Conservation (phyloP, 805 yeast species). For the Debaryomyces castellii region DNA sequence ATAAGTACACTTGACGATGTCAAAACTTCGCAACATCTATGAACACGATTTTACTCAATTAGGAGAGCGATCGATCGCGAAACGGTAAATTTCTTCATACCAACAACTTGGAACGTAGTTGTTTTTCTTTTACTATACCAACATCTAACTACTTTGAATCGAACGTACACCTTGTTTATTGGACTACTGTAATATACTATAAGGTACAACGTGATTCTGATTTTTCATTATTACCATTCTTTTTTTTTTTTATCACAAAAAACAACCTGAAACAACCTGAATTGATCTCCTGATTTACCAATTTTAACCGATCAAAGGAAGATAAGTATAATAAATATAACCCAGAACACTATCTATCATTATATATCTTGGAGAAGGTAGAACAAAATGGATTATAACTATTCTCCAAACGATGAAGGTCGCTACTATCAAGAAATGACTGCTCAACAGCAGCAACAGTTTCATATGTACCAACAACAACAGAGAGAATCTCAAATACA, state of each 20-base stretch:
- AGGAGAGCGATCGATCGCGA: neutral
- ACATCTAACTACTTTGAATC: neutral
- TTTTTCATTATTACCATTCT: neutral
- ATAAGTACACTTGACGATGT: neutral
- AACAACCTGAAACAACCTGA: neutral
- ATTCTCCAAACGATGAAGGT: conserved; percentile 29
- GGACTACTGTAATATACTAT: neutral
- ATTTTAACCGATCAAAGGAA: neutral
- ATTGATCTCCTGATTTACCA: neutral
- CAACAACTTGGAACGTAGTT: neutral
- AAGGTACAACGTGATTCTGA: neutral
- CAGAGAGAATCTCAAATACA: conserved; percentile 9
- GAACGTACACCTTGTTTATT: neutral
- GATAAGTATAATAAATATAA: neutral
- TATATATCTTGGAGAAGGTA: neutral
- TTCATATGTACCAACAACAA: conserved; percentile 13
- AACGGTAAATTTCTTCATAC: neutral
- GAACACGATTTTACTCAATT: neutral
- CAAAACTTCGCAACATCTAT: neutral
- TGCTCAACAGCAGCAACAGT: conserved; percentile 17
- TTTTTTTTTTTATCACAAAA: neutral
- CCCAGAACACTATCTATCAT: neutral
- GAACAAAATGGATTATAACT: conserved; percentile 27
- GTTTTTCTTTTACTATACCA: neutral
- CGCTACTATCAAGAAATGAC: conserved; percentile 26